A percentile compares a stretch with the other conserved stretches of the same genome.
Conservation (phyloP, 768 basidiomycete species). For the Suillus plorans region DNA sequence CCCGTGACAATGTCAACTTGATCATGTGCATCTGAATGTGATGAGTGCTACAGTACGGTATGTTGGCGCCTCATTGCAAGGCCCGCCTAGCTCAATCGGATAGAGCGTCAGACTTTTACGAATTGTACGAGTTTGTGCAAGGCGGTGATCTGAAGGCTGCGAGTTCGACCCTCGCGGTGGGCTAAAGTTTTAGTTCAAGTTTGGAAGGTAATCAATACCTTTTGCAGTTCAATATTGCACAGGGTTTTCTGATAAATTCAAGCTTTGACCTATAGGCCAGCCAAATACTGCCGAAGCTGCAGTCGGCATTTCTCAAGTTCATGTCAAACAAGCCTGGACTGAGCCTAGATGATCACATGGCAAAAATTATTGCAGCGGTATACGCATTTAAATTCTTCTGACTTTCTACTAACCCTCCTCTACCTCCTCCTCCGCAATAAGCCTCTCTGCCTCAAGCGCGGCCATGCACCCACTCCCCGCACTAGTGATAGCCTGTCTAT, state of each 20-base stretch:
- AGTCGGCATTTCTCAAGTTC: neutral
- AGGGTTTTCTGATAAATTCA: too few species aligned
- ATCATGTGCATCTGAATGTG: neutral
- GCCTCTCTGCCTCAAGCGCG: conserved; percentile 89
- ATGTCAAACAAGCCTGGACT: neutral
- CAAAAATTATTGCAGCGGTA: neutral
- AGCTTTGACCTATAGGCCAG: too few species aligned
- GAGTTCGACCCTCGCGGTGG: conserved; percentile 66
- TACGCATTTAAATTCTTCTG: neutral
- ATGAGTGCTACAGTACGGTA: too few species aligned
- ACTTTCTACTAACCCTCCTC: conserved; percentile 25
- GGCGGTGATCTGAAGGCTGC: conserved; percentile 51
- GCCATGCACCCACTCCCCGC: conserved; percentile 97
- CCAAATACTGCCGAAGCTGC: neutral
- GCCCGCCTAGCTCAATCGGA: conserved; percentile 55
- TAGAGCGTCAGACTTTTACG: conserved; percentile 58
- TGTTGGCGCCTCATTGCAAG: neutral
- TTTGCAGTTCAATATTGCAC: too few species aligned
- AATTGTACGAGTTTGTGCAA: conserved; percentile 29
- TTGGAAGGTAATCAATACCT: too few species aligned
- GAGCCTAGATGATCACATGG: neutral
- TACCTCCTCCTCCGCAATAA: conserved; percentile 87
- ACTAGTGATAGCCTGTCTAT: conserved; percentile 93
- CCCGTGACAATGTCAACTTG: conserved; percentile 5
- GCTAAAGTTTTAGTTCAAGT: conserved; percentile 32